Evolutionary conservation across 73 alveolate genomes (phyloP), one percentile per base, ranked within the genome.

Genomic region (Blepharisma stoltei): DNA sequence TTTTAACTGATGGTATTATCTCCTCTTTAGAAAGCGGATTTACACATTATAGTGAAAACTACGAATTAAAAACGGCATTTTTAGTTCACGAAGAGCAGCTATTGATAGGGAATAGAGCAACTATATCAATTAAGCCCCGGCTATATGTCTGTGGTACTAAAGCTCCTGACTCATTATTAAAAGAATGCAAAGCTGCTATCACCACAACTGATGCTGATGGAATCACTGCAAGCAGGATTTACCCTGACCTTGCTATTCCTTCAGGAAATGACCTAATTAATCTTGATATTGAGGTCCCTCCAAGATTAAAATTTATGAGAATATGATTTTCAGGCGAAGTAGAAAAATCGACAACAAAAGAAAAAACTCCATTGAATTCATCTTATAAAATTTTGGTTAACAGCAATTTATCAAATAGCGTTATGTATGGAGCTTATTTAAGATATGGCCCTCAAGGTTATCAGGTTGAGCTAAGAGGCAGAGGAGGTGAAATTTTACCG

Each of bases 201-300:
- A 67, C 85, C 8, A 78, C 89, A 6, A 32, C 11, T 14, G 48
- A 77, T 43, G 65, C 27, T 11, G 89, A 87, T 47, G 44, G 78
- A 9, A 71, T 55, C 46, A 78, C 88, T 5, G 54, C 49, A 7
- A 83, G 88, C 38, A 87, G 83, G 70, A 54, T 60, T 6, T 83
- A 76, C 47, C 83, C 77, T 27, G 76, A 69, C 52, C 78, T 86
- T 23, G 78, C 43, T 38, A 14, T 86, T 47, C 67, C 47, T 14
- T 38, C 65, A 45, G 55, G 48, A 25, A 27, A 67, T 18, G 84
- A 0, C 2, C 73, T 69, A n/a, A 18, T 69, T 32, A 67, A 41
- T 21, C 54, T 86, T 1, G 80, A 54, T 73, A 81, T 86, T 82
- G 50, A 66, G 60, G 89, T 86, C 25, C 93, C 93, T 11, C 84